These are phyloP conservation scores for Colletotrichum sp. DNA, from an alignment of 2,329 filamentous ascomycete species.

Conservation along the genomic window DNA sequence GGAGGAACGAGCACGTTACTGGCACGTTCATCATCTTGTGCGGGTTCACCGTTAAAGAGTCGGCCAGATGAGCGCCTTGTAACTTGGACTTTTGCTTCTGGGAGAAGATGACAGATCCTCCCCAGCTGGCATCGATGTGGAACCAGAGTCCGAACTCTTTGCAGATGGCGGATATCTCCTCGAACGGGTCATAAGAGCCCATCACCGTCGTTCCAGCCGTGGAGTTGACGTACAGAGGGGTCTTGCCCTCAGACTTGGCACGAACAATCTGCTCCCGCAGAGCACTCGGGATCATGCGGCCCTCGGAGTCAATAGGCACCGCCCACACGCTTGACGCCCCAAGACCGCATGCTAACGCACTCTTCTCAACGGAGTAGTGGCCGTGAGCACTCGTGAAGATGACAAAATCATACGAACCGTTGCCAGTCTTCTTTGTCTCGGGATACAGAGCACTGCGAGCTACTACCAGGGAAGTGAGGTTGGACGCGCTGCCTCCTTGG, in stretches of 20 bases:
- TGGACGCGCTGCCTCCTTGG: slow-evolving; percentile 84
- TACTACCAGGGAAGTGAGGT: slow-evolving; percentile 83
- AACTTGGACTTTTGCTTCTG: slow-evolving; percentile 68
- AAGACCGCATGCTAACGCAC: slow-evolving; percentile 87
- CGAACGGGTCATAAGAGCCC: slow-evolving; percentile 85
- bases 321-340: slow-evolving; percentile 75
- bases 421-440: slow-evolving; percentile 75
- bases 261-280: slow-evolving; percentile 68
- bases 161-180: slow-evolving; percentile 73
- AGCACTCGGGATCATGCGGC: slow-evolving; percentile 72
- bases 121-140: slow-evolving; percentile 93
- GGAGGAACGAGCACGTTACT: slow-evolving; percentile 87
- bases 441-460: slow-evolving; percentile 89
- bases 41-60: slow-evolving; percentile 87
- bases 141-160: slow-evolving; percentile 80
- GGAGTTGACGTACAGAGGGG: slow-evolving; percentile 93
- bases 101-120: slow-evolving; percentile 82
- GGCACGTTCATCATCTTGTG: slow-evolving; percentile 98
- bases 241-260: slow-evolving; percentile 71
- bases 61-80: slow-evolving; percentile 72
- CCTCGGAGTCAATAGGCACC: slow-evolving; percentile 75
- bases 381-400: slow-evolving; percentile 90
- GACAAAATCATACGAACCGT: slow-evolving; percentile 70
- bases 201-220: slow-evolving; percentile 94
- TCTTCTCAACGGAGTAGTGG: slow-evolving; percentile 95